Conservation (phyloP, 1,139 yeast genomes). For the Blastobotrys raffinosifermentans region DNA sequence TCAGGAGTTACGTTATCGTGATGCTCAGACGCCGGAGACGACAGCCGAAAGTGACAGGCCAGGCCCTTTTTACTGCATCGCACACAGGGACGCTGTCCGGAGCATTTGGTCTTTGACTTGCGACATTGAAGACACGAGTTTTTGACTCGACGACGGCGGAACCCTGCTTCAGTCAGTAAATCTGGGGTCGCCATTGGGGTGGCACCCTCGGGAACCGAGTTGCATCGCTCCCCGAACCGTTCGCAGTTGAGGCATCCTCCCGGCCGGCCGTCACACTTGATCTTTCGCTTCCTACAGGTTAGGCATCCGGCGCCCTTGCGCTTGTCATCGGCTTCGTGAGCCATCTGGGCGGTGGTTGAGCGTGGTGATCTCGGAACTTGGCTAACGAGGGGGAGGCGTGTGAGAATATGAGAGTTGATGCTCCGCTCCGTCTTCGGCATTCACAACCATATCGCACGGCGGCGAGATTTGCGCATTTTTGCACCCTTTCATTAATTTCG, state of each 20-base stretch:
- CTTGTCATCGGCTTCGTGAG: too few species aligned
- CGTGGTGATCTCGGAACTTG: too few species aligned
- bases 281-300: conserved; percentile 13
- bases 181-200: conserved; percentile 1
- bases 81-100: conserved; percentile 9
- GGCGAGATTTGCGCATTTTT: too few species aligned
- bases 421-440: too few species aligned
- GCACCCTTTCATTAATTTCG: too few species aligned
- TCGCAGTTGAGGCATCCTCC: conserved; percentile 11
- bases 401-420: too few species aligned
- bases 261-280: conserved; percentile 14
- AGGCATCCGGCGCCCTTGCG: too few species aligned
- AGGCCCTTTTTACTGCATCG: conserved; percentile 8
- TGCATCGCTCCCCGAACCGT: conserved; percentile 12
- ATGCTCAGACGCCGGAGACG: not conserved
- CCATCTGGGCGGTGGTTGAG: too few species aligned
- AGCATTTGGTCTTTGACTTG: conserved; percentile 11
- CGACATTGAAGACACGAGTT: conserved; percentile 13
- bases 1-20: not conserved
- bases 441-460: too few species aligned
- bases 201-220: conserved; percentile 2
- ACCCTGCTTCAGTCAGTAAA: conserved; percentile 12
- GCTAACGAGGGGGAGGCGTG: too few species aligned
- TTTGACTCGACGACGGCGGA: conserved; percentile 9
- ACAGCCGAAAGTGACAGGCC: conserved; percentile 6